A percentile compares a stretch with the other conserved stretches of the same genome.
phyloP scores from a whole-genome alignment of 1,284 basidiomycete species.

The Moesziomyces parantarcticus region DNA sequence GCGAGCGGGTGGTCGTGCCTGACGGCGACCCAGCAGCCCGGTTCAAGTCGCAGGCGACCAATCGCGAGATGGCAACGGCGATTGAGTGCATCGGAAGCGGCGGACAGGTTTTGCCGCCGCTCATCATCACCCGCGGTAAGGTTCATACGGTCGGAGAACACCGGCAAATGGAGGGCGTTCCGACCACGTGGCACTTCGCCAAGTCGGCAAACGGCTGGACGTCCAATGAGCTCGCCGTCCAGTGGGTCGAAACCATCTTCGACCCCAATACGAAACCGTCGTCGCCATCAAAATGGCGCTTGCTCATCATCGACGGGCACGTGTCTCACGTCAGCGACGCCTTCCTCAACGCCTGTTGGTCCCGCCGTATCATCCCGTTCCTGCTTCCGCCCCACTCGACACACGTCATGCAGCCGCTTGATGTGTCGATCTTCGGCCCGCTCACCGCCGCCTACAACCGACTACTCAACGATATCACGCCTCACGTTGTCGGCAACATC shows the following conservation, averaged over 20 bases:
- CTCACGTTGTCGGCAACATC: not conserved
- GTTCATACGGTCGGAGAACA: not conserved
- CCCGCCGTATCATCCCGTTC: no score
- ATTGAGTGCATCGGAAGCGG: slow-evolving; percentile 16
- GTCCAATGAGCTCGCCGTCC: not conserved
- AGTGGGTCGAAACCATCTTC: slow-evolving; percentile 3
- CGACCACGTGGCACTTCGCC: no score
- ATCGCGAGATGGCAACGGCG: slow-evolving; percentile 8
- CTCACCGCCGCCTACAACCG: no score
- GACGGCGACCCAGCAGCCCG: not conserved
- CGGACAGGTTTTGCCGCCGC: slow-evolving; percentile 2
- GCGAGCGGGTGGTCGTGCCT: slow-evolving; percentile 11
- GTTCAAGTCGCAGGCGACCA: slow-evolving; percentile 11
- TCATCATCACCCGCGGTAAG: slow-evolving; percentile 1
- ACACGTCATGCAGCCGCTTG: no score
- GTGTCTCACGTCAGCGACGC: no score
- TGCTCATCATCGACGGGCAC: not conserved
- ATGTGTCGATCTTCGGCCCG: no score
- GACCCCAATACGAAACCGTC: slow-evolving; percentile 1
- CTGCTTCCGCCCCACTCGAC: no score
- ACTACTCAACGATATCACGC: no score
- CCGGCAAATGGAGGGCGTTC: no score
- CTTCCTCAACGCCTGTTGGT: no score
- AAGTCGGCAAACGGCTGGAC: not conserved
- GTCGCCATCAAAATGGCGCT: not conserved